Percentiles rank a stretch among this genome's conserved stretches.
These are phyloP conservation scores for Coelastrella sp. DNA, from an alignment of 139 green algal species.

Conservation along the genomic window DNA sequence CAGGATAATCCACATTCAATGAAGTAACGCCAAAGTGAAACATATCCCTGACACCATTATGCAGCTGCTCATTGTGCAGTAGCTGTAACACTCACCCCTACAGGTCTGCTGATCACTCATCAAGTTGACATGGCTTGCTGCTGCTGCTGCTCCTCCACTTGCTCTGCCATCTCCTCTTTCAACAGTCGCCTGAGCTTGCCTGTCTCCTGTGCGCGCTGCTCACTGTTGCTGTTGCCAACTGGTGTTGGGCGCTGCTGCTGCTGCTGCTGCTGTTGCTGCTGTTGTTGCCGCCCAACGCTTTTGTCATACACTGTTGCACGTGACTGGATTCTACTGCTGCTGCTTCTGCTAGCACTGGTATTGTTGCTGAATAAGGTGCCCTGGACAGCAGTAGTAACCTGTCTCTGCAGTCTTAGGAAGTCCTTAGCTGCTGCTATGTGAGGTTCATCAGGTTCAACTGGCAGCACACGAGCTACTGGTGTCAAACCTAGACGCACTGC, in stretches of 20 bases:
- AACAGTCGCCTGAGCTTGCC: neutral
- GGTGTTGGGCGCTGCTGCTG: too few relatives aligned
- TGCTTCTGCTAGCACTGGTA: neutral
- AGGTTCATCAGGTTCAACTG: constrained; percentile 44
- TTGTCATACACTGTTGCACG: too few relatives aligned
- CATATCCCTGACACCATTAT: too few relatives aligned
- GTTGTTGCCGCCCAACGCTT: neutral
- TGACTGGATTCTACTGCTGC: too few relatives aligned
- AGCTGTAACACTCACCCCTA: neutral
- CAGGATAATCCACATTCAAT: too few relatives aligned
- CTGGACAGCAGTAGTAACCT: neutral
- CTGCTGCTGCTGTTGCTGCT: neutral
- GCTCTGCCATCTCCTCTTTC: constrained; percentile 4
- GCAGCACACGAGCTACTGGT: constrained; percentile 17
- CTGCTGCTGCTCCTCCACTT: constrained; percentile 7
- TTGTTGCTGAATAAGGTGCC: neutral
- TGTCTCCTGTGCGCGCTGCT: neutral
- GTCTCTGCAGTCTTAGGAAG: neutral
- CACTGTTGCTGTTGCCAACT: neutral
- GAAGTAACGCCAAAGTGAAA: too few relatives aligned
- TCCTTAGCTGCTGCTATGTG: constrained; percentile 44
- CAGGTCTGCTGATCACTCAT: neutral
- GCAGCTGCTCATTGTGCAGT: neutral
- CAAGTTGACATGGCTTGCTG: neutral
- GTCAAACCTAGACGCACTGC: neutral